phyloP scores from a whole-genome alignment of 345 rosid species.

The Rhizophora apiculata region DNA sequence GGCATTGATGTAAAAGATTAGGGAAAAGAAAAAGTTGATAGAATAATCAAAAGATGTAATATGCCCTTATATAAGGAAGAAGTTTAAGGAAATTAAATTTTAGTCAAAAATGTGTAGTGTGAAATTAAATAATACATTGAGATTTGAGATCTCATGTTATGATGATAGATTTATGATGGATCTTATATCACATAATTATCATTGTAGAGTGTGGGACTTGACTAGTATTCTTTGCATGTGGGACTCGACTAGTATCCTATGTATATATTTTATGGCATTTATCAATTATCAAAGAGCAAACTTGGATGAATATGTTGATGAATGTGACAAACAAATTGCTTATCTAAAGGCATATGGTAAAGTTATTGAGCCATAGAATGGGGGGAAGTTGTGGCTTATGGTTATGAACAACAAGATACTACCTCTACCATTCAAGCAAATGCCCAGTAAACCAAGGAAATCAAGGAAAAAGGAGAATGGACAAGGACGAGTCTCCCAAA shows the following conservation, averaged over 20 bases:
- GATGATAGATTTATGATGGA: background rate
- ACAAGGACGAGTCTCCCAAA: background rate
- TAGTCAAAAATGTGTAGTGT: background rate
- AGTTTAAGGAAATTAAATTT: background rate
- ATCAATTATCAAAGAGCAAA: background rate
- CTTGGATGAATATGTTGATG: background rate
- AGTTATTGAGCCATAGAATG: background rate
- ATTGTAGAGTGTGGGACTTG: background rate
- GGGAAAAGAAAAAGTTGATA: background rate
- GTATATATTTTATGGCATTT: background rate
- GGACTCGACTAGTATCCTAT: background rate
- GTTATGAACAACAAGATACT: background rate
- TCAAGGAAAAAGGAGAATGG: background rate
- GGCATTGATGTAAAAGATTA: background rate
- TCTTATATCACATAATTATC: background rate
- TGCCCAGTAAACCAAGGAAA: background rate
- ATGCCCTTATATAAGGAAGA: background rate
- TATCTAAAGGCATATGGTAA: background rate
- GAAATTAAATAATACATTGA: background rate
- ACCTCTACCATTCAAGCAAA: background rate
- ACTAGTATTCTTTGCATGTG: no score
- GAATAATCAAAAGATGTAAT: background rate
- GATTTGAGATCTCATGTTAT: background rate
- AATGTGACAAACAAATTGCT: background rate
- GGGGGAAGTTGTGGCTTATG: background rate